Conservation (phyloP, 2,329 filamentous ascomycete genomes). For the Nannizzia gypsea region DNA sequence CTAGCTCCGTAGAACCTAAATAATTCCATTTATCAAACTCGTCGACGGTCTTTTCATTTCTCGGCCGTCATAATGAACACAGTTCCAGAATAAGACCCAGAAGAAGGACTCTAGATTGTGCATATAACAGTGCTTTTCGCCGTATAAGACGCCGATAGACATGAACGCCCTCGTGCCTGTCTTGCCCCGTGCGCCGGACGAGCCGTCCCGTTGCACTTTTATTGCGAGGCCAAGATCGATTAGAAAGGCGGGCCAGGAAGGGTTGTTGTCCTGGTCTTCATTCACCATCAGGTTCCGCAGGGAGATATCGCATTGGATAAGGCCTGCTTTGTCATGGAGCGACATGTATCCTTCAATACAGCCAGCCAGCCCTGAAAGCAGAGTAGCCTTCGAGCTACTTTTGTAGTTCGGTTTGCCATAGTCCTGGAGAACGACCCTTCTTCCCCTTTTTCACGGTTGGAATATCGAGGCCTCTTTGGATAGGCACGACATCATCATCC, state of each 20-base stretch:
- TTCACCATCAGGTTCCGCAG: constrained; percentile 38
- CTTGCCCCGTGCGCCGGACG: constrained; percentile 32
- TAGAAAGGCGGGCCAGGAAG: constrained; percentile 26
- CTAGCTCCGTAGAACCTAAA: constrained; percentile 13
- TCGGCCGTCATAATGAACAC: constrained; percentile 30
- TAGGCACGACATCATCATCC: constrained; percentile 16
- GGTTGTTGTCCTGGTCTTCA: constrained; percentile 30
- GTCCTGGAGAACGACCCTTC: too few relatives aligned
- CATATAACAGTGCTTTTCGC: constrained; percentile 36
- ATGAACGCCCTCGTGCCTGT: constrained; percentile 39
- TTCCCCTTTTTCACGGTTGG: too few relatives aligned
- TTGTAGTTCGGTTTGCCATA: constrained; percentile 35
- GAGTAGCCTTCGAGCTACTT: constrained; percentile 26
- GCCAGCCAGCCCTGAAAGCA: constrained; percentile 28
- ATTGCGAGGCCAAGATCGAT: constrained; percentile 35
- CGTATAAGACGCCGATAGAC: constrained; percentile 34
- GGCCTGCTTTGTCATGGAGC: constrained; percentile 19
- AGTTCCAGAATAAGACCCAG: constrained; percentile 40
- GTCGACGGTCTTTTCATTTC: constrained; percentile 11
- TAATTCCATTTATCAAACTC: constrained; percentile 18
- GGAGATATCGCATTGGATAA: constrained; percentile 36
- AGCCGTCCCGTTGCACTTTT: constrained; percentile 21
- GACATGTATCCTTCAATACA: constrained; percentile 23
- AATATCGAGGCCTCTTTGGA: too few relatives aligned
- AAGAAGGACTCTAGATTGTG: constrained; percentile 42